These are phyloP conservation scores for Colletotrichum chrysophilum DNA, from an alignment of 2,329 filamentous ascomycete species.

Conservation along the genomic window DNA sequence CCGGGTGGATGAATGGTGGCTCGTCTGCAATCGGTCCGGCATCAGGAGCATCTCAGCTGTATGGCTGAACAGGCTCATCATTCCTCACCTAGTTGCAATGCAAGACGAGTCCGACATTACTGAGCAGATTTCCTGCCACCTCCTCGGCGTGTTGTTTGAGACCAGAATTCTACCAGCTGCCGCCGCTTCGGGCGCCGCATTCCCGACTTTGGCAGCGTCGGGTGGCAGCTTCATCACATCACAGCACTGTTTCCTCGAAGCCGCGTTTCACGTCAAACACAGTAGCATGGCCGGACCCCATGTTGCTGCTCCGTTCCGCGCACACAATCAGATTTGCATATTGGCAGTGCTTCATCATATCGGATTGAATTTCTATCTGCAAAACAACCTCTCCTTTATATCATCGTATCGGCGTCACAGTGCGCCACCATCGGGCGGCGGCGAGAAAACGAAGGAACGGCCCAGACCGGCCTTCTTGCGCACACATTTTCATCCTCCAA, in stretches of 20 bases:
- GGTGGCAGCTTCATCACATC: background rate
- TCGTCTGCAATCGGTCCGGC: background rate
- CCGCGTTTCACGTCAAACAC: background rate
- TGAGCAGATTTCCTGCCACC: background rate
- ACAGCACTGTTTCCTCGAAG: background rate
- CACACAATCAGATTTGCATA: background rate
- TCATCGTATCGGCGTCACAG: slow-evolving; percentile 1
- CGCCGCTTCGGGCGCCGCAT: background rate
- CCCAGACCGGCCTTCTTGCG: background rate
- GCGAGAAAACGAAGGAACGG: background rate
- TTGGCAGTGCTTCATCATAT: background rate
- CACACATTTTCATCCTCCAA: background rate
- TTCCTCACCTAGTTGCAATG: background rate
- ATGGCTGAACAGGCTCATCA: background rate
- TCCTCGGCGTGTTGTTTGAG: background rate
- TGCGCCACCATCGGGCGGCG: background rate
- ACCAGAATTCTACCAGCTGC: background rate
- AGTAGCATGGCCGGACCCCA: background rate
- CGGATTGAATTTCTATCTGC: slow-evolving; percentile 13
- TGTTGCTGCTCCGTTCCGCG: background rate
- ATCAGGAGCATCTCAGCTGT: background rate
- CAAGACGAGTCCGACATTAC: background rate
- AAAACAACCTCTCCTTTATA: slow-evolving; percentile 10
- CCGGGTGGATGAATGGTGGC: background rate
- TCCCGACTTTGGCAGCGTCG: background rate